These are phyloP conservation scores for Mortierella sp. DNA, from an alignment of 371 early-diverging fungal genomes.

Conservation along the genomic window DNA sequence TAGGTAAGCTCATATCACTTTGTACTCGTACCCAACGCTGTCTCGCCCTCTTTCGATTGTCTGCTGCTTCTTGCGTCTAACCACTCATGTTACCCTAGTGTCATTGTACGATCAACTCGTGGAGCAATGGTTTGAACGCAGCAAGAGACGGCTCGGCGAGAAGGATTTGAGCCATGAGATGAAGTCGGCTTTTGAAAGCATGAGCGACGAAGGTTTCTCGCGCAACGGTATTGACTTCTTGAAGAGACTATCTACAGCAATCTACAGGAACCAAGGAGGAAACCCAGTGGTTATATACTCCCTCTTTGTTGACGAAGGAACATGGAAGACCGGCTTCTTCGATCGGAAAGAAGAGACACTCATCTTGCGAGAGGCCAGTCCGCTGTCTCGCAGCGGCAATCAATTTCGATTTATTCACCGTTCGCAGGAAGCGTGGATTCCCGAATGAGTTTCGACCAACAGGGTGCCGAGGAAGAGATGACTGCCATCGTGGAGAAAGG, in stretches of 20 bases:
- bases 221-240: no score
- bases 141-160: neutral
- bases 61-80: no score
- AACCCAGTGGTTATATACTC: no score
- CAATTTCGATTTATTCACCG: neutral
- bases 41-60: no score
- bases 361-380: neutral
- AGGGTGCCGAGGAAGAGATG: no score
- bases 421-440: slow-evolving; percentile 9
- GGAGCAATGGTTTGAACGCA: neutral
- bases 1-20: no score
- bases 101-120: slow-evolving; percentile 7
- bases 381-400: neutral
- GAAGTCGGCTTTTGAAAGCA: neutral
- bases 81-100: neutral
- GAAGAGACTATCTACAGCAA: no score
- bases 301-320: no score
- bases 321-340: slow-evolving; percentile 4
- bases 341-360: neutral
- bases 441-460: neutral
- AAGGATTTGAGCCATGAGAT: neutral
- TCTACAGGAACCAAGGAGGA: no score
- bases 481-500: no score
- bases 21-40: no score
- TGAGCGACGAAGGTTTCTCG: no score